Percentiles rank a stretch among this genome's conserved stretches.
Conservation (phyloP, 208 protist genomes). For the Acanthamoeba royreba region DNA sequence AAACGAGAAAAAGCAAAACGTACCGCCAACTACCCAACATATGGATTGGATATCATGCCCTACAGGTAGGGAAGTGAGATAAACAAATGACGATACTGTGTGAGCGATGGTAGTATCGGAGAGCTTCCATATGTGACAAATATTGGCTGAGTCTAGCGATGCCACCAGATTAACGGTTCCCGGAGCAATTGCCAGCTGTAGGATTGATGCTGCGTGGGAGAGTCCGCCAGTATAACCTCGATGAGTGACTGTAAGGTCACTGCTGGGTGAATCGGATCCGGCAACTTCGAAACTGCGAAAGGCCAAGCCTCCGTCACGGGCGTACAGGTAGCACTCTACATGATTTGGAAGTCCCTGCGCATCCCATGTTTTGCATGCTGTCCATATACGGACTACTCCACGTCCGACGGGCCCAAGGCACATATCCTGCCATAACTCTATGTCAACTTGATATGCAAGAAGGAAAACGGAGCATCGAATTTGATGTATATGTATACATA, state of each 20-base stretch:
- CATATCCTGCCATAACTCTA: not conserved
- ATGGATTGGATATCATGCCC: not conserved
- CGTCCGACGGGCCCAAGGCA: not conserved
- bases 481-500: not conserved
- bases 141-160: not conserved
- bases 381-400: not conserved
- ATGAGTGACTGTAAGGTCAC: not conserved
- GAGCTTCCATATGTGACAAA: not conserved
- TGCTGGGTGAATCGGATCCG: not conserved
- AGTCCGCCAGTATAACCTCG: not conserved
- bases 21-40: not conserved
- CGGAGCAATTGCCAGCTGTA: not conserved
- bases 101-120: not conserved
- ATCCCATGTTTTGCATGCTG: not conserved
- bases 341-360: not conserved
- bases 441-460: not conserved
- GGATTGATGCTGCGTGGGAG: not conserved
- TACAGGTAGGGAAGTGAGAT: not conserved
- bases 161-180: not conserved
- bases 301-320: not conserved
- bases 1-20: not conserved
- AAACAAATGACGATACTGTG: not conserved
- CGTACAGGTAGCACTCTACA: not conserved
- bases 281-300: not conserved
- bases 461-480: not conserved